Evolutionary conservation across 2,329 filamentous ascomycete genomes (phyloP), one percentile per base, ranked within the genome.

Genomic region (Podosphaera xanthii): DNA sequence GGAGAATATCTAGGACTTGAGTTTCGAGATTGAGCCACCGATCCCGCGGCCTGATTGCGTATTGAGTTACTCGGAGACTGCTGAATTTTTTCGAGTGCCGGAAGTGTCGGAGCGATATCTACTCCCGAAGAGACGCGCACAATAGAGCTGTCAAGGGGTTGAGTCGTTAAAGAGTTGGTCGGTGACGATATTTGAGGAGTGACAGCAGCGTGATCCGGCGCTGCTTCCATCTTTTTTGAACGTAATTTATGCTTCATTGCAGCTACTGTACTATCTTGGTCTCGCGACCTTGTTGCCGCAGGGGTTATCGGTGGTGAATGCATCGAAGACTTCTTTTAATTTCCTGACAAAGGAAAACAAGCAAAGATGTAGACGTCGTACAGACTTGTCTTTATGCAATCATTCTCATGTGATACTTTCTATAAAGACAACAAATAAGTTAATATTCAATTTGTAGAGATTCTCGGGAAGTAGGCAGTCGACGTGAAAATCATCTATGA

Each of bases 281-380:
- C 81, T 64, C 75, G 74, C 58, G 78, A 80, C 63, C 76, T 74
- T 50, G 87, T 91, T 58, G 83, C 89, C 59, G 88, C 83, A 22
- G 91, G 91, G 10, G 90, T 96, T 58, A 97, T 77, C 49, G 89
- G 89, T 64, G 91, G 91, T 9, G 90, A 94, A 65, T 91, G 86
- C 72, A 94, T 79, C 60, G 84, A 80, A 61, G 83, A 81, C 6
- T 10, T 5, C 36, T 40, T 40, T 40, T 40, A 10, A 40, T 40
- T 6, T 40, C 10, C 6, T 10, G 36, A 40, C 36, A 10, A 40
- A 10, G 36, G 6, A 10, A 5, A 5, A 40, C 36, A 6, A 40
- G 10, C 10, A 40, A 10, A 10, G 36, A 10, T 40, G 36, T 40
- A 40, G 5, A 40, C 10, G 36, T 40, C 36, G 36, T 5, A 10